Conservation (phyloP, 2,329 filamentous ascomycete genomes). For the Colletotrichum sp. region DNA sequence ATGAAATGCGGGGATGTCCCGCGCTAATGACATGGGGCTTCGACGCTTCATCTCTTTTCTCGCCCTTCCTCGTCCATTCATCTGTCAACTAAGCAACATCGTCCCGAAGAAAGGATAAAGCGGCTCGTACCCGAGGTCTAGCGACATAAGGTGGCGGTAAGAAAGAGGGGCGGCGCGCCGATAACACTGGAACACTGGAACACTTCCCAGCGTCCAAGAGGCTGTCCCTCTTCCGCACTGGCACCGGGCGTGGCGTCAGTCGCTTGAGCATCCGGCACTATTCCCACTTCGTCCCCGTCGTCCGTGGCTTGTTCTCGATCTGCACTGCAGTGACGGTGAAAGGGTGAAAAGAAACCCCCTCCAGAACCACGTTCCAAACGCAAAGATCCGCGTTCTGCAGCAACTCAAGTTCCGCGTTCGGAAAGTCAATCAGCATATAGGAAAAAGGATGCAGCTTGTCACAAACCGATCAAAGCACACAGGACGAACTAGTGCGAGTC, state of each 20-base stretch:
- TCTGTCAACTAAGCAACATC: background rate
- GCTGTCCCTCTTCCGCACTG: background rate
- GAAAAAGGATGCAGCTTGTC: background rate
- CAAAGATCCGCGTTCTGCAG: background rate
- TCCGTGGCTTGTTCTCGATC: slow-evolving; percentile 1
- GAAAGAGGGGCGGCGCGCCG: background rate
- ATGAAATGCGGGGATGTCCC: background rate
- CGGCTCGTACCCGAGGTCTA: background rate
- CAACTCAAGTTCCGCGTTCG: background rate
- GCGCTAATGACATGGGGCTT: background rate
- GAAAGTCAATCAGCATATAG: background rate
- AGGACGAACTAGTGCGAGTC: background rate
- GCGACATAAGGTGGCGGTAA: background rate
- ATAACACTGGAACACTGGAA: background rate
- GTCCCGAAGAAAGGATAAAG: background rate
- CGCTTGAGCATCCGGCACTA: background rate
- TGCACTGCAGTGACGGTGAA: background rate
- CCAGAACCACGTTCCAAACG: background rate
- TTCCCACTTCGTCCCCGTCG: background rate
- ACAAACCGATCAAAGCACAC: background rate
- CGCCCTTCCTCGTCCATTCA: background rate
- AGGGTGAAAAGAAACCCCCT: background rate
- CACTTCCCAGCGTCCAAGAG: background rate
- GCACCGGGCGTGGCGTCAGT: background rate
- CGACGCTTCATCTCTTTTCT: background rate